A percentile compares a stretch with the other conserved stretches of the same genome.
Conservation (phyloP, 2,329 filamentous ascomycete genomes). For the Orbilia javanica region DNA sequence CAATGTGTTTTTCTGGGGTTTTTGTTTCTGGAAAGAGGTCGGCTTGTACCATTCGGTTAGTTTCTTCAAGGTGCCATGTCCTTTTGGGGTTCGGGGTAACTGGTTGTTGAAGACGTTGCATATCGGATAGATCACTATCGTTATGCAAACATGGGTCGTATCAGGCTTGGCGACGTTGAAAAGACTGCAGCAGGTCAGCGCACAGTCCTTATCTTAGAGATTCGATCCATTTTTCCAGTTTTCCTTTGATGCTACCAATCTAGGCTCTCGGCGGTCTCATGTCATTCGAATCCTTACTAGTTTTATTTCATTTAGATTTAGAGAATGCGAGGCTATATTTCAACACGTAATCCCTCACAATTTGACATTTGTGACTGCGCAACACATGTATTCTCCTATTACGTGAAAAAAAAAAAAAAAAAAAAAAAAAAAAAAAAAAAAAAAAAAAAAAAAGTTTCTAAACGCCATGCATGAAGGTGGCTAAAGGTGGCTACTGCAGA, state of each 20-base stretch:
- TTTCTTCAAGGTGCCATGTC: background rate
- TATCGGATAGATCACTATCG: background rate
- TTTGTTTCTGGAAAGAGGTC: slow-evolving; percentile 2
- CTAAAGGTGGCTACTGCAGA: background rate
- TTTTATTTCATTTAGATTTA: too few species aligned
- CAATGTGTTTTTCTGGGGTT: background rate
- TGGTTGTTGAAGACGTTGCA: background rate
- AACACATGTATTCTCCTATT: too few species aligned
- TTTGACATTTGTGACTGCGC: too few species aligned
- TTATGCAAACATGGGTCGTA: background rate
- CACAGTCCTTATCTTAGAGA: background rate
- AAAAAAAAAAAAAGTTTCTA: background rate
- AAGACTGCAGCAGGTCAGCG: background rate
- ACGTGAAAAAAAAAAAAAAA: too few species aligned
- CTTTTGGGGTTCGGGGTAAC: background rate
- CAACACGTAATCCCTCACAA: too few species aligned
- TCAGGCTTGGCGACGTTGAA: background rate
- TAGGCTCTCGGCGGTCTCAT: background rate
- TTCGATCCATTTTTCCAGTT: slow-evolving; percentile 5
- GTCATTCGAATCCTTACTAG: too few species aligned
- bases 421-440: too few species aligned
- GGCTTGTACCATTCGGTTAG: background rate
- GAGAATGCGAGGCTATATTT: too few species aligned
- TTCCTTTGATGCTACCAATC: slow-evolving; percentile 1
- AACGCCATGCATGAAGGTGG: background rate